Conservation (phyloP, 2,329 filamentous ascomycete genomes). For the Phyllosticta citriasiana region DNA sequence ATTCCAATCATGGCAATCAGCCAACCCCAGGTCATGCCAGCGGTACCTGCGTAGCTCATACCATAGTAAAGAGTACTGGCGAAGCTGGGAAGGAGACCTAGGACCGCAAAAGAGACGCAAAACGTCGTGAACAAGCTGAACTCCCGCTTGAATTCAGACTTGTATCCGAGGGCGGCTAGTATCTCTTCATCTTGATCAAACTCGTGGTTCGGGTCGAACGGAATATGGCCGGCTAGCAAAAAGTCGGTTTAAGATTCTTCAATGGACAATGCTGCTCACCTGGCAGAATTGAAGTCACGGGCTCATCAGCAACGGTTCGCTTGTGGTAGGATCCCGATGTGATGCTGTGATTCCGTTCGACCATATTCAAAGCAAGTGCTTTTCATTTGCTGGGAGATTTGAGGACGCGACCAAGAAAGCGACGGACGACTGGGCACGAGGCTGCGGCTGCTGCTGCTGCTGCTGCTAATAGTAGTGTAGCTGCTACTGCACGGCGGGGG, state of each 20-base stretch:
- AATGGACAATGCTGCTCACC: background rate
- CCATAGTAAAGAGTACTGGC: slow-evolving; percentile 64
- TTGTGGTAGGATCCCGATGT: slow-evolving; percentile 11
- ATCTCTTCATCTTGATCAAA: slow-evolving; percentile 49
- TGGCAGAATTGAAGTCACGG: slow-evolving; percentile 43
- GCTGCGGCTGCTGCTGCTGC: background rate
- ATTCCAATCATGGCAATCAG: slow-evolving; percentile 63
- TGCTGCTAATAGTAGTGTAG: background rate
- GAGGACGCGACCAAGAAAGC: background rate
- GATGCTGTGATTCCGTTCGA: slow-evolving; percentile 13
- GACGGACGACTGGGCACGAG: background rate
- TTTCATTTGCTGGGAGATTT: background rate
- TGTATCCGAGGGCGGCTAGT: slow-evolving; percentile 52
- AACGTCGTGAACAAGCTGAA: slow-evolving; percentile 67
- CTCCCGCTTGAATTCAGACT: slow-evolving; percentile 57
- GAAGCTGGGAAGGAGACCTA: slow-evolving; percentile 61
- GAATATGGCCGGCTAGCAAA: slow-evolving; percentile 34
- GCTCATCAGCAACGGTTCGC: slow-evolving; percentile 36
- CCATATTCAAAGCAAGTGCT: slow-evolving; percentile 10
- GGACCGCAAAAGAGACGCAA: slow-evolving; percentile 62
- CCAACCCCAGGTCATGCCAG: slow-evolving; percentile 67
- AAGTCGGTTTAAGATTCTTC: background rate
- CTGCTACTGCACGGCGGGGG: background rate
- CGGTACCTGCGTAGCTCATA: slow-evolving; percentile 41
- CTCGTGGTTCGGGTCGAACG: slow-evolving; percentile 34